Conservation (phyloP, 805 yeast species). For the Yamadazyma paraphyllophila region DNA sequence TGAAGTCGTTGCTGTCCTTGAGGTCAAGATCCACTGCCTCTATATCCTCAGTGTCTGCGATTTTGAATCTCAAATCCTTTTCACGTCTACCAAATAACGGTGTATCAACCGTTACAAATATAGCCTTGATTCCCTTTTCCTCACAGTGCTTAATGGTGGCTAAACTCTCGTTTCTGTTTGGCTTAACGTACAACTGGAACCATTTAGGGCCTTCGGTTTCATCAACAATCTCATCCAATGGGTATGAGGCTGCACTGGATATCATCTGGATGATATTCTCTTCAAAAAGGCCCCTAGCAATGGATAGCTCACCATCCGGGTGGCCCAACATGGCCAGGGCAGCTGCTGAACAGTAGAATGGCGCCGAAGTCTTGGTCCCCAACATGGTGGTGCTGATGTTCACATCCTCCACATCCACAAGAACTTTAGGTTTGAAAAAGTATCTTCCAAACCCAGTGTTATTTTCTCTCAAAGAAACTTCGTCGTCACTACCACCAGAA, state of each 20-base stretch:
- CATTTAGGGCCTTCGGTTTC: slow-evolving; percentile 36
- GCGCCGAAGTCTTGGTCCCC: slow-evolving; percentile 34
- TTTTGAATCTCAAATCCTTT: slow-evolving; percentile 42
- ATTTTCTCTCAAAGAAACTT: slow-evolving; percentile 44
- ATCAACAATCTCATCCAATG: slow-evolving; percentile 41
- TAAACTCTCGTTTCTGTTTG: slow-evolving; percentile 30
- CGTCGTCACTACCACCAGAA: slow-evolving; percentile 51
- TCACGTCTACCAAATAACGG: slow-evolving; percentile 54
- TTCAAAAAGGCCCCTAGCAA: slow-evolving; percentile 38
- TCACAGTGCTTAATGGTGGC: slow-evolving; percentile 39
- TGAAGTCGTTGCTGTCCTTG: slow-evolving; percentile 14
- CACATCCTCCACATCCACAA: slow-evolving; percentile 31
- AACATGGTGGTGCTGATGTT: slow-evolving; percentile 27
- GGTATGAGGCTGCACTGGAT: slow-evolving; percentile 39
- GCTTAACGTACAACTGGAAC: slow-evolving; percentile 48
- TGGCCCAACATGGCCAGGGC: slow-evolving; percentile 45
- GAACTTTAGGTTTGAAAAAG: slow-evolving; percentile 45
- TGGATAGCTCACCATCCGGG: slow-evolving; percentile 41
- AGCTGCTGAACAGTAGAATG: slow-evolving; percentile 49
- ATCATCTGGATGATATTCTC: slow-evolving; percentile 49
- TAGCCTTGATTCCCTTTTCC: slow-evolving; percentile 40
- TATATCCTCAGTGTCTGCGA: slow-evolving; percentile 29
- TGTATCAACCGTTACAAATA: slow-evolving; percentile 55
- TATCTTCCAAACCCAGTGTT: slow-evolving; percentile 40
- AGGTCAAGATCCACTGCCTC: slow-evolving; percentile 20